Evolutionary conservation across 2,329 filamentous ascomycete species (phyloP).

Genomic region (Xylaria sp.): DNA sequence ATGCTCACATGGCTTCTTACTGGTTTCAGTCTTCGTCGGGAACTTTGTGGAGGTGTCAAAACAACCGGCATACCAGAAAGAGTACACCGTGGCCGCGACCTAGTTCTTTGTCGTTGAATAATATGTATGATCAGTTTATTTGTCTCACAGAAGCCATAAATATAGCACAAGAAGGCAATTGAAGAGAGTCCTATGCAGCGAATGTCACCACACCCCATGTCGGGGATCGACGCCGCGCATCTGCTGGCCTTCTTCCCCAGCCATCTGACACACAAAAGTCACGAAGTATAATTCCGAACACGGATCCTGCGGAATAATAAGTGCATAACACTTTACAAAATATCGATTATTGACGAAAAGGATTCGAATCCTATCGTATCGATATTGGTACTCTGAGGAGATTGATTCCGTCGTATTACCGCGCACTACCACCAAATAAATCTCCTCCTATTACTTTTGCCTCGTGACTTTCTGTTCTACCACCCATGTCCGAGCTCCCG

Average conservation of each 20-base stretch:
- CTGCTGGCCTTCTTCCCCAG: constrained; percentile 3
- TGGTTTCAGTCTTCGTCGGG: constrained; percentile 1
- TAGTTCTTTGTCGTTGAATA: constrained; percentile 2
- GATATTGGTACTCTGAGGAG: neutral
- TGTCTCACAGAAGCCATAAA: constrained; percentile 8
- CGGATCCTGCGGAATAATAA: constrained; percentile 14
- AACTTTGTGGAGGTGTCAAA: neutral
- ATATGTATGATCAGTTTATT: neutral
- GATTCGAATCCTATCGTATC: constrained; percentile 9
- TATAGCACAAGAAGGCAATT: constrained; percentile 23
- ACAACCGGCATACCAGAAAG: neutral
- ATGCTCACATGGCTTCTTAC: constrained; percentile 16
- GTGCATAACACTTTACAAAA: constrained; percentile 4
- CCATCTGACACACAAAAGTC: constrained; percentile 6
- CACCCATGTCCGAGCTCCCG: neutral
- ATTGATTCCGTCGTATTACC: neutral
- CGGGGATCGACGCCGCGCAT: constrained; percentile 24
- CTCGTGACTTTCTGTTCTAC: constrained; percentile 20
- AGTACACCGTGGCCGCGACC: neutral
- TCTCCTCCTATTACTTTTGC: constrained; percentile 1
- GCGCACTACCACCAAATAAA: constrained; percentile 13
- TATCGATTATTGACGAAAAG: constrained; percentile 5
- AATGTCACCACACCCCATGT: constrained; percentile 26
- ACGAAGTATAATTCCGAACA: constrained; percentile 9
- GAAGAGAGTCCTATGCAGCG: constrained; percentile 2